Evolutionary conservation across 257 asterid species (phyloP).

Genomic region (Scutellaria barbata): DNA sequence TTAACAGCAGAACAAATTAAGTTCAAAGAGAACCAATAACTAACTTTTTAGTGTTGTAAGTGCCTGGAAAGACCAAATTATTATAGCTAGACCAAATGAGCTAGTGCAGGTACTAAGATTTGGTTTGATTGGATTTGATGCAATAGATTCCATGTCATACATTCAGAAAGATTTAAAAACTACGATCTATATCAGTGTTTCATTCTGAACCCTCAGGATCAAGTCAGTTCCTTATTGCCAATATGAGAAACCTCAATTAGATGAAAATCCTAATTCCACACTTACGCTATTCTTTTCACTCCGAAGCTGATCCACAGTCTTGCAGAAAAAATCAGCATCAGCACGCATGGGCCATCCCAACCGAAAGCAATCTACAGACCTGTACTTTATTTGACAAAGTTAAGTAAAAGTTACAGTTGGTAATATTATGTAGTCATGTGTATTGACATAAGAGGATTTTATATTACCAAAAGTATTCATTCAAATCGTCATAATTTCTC

Average conservation of each 20-base stretch:
- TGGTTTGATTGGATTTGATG: not conserved
- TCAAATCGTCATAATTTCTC: conserved; percentile 96
- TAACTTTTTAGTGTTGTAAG: conserved; percentile 1
- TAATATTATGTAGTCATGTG: not conserved
- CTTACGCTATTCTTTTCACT: conserved; percentile 79
- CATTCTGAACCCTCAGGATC: conserved; percentile 20
- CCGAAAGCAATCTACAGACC: conserved; percentile 98
- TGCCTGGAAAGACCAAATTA: conserved; percentile 6
- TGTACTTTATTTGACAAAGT: conserved; percentile 31
- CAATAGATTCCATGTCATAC: too few relatives aligned
- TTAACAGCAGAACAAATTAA: not conserved
- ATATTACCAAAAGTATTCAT: conserved; percentile 87
- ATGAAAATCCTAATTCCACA: conserved; percentile 19
- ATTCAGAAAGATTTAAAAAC: too few relatives aligned
- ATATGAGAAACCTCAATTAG: conserved; percentile 15
- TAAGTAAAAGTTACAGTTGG: conserved; percentile 28
- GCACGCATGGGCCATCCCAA: conserved; percentile 99
- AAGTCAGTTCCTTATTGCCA: conserved; percentile 8
- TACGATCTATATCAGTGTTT: not conserved
- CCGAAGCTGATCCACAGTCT: conserved; percentile 47
- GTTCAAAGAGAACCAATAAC: not conserved
- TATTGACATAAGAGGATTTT: not conserved
- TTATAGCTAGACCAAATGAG: not conserved
- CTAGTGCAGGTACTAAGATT: not conserved
- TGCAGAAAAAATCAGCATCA: conserved; percentile 94